Base-by-base conservation (phyloP, 257 asterid genomes). In the Pogostemon cablin region DNA sequence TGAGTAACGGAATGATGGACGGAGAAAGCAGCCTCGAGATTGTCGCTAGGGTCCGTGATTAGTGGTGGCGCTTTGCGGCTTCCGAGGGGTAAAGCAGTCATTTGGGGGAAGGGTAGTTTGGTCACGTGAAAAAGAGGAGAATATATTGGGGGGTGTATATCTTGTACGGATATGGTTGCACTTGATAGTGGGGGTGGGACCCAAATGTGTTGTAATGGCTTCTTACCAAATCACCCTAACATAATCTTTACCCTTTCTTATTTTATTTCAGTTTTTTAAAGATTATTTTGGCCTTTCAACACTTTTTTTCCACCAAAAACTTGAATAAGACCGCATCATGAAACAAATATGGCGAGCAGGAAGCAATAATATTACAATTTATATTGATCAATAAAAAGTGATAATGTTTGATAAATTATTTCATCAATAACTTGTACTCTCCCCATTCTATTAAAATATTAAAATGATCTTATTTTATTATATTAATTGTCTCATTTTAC, bases 11-110 rank as follows among this genome's bases (percentile, higher is more conserved):
- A 81, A 77, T 80, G 56, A 74, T 17, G 44, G 68, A 34, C 34
- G 54, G 68, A 10, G 10, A 67, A 68, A 53, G 47, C 39, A 54
- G 54, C 53, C 57, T 17, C 32, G 58, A 15, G 39, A 3, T 15
- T 35, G 49, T 48, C 49, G 66, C 63, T 57, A 0, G 41, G 44
- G 20, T 72, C 76, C 85, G 83, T 78, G 75, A 64, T 75, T 71
- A 41, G 0, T 50, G 78, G 80, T 77, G 69, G 47, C 67, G 48
- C 72, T 61, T 67, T 60, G 75, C 59, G 68, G 74, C 73, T 57
- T 57, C 64, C 79, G 58, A 59, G 83, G 86, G 81, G 66, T 44
- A 3, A n/a, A 62, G 3, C 42, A 0, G 86, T 78, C 62, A 65
- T 72, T 75, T 59, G 2, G 41, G 54, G 3, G 55, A 5, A 77